Evolutionary conservation across 495 filamentous ascomycete species (phyloP).

Genomic region (Emericellopsis terricola): DNA sequence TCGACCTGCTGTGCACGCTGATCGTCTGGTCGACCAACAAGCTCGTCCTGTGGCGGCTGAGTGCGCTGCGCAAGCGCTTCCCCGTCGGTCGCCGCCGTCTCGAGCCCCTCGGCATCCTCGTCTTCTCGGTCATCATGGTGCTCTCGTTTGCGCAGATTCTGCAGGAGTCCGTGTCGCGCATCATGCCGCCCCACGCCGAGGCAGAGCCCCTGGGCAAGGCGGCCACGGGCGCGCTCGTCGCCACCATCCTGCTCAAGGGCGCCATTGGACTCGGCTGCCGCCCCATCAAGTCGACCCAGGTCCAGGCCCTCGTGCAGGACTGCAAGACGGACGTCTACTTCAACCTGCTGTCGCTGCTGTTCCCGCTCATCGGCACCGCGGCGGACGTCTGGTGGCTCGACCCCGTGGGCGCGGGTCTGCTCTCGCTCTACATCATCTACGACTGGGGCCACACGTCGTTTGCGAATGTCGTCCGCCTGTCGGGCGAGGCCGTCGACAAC

Average conservation of each 20-base stretch:
- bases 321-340: constrained; percentile 33
- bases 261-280: constrained; percentile 25
- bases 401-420: constrained; percentile 22
- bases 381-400: constrained; percentile 30
- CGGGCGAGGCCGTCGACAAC: constrained; percentile 17
- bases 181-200: constrained; percentile 17
- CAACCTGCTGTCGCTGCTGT: constrained; percentile 29
- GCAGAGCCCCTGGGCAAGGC: constrained; percentile 14
- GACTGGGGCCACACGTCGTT: constrained; percentile 29
- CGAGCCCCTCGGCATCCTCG: constrained; percentile 31
- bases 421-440: constrained; percentile 31
- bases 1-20: constrained; percentile 29
- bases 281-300: constrained; percentile 29
- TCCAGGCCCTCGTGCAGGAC: constrained; percentile 30
- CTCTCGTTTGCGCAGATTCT: constrained; percentile 29
- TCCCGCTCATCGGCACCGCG: constrained; percentile 23
- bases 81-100: constrained; percentile 27
- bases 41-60: constrained; percentile 24
- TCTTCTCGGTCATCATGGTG: constrained; percentile 34
- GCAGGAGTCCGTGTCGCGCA: constrained; percentile 24
- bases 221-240: constrained; percentile 22
- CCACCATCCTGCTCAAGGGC: constrained; percentile 25
- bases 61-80: constrained; percentile 18
- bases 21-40: constrained; percentile 29
- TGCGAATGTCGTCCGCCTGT: constrained; percentile 24